Base-by-base conservation (phyloP, 2,329 filamentous ascomycete species). In the Atkinsonella hypoxylon region DNA sequence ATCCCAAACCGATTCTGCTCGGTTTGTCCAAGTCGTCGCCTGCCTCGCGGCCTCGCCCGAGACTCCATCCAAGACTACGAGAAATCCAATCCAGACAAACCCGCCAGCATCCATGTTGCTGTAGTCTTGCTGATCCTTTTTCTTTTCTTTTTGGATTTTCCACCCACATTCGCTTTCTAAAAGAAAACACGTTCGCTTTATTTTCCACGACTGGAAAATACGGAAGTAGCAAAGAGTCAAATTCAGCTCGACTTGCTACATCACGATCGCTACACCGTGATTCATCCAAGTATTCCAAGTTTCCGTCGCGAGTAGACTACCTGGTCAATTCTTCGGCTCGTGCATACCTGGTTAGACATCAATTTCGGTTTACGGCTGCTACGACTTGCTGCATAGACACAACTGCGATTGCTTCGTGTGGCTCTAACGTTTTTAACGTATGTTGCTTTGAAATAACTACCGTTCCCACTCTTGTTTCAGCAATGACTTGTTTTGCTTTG, bases 181-280 rank as follows among this genome's bases (percentile, higher is more conserved):
- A 48, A 48, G 48, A 45, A 38, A 43, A 45, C 45, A 47, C 51
- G 40, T 36, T 52, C 51, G 51, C 48, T 52, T 47, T 17, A n/a
- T 34, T 45, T 52, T 47, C 43, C 50, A 26, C 13, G 39, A 13
- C 17, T 48, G 44, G 49, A 20, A 39, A 34, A 34, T 45, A 39
- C 13, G 44, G 32, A 41, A 45, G 26, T 34, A 51, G 47, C 38
- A 43, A 26, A 20, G 17, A 20, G 45, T 18, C 20, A 30, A 7
- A 45, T 45, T 34, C 9, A 17, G 17, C 30, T 31, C 20, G 32
- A 39, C 22, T 18, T 43, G 12, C 55, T 58, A 61, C 54, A 62
- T 44, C 60, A 64, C 65, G 61, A 65, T 68, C 65, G 64, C 65
- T 68, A 66, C 64, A 56, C 46, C 52, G 53, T 56, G 54, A 56